Evolutionary conservation across 106 monocot species (phyloP), one percentile per base, ranked within the genome.

Genomic region (Chionographis japonica): DNA sequence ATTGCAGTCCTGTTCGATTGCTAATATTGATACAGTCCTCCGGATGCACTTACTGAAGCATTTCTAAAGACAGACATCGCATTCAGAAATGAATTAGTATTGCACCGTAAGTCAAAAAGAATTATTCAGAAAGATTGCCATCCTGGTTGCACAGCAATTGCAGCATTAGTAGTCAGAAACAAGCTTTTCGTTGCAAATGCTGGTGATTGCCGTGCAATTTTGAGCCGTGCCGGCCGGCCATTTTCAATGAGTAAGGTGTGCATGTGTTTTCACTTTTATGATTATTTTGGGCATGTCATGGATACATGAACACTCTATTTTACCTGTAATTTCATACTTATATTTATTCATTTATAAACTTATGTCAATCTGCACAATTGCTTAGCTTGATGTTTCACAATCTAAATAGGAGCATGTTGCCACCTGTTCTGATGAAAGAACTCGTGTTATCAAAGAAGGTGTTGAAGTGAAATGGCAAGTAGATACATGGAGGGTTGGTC

Each of bases 151-250:
- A 90, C 98, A 46, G 98, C 98, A 57, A 59, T 93, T 67, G 68
- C 73, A 55, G 71, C 90, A 43, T 56, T 98, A 65, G 70, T 98
- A 20, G 74, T 93, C 12, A 76, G 83, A 50, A 67, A 93, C 66
- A 88, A 77, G 67, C 81, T 98, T 75, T 90, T 81, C 60, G 83
- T 98, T 60, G 93, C 87, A 61, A 98, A 98, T 93, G 98, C 93
- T 82, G 98, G 98, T 71, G 98, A 98, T 85, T 93, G 98, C 37
- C 93, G 98, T 17, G 79, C 87, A 43, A 79, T 98, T 40, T 70
- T 98, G 54, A 90, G 81, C 62, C 87, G 87, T 69, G 59, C 54
- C 71, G 98, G 98, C 20, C 58, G 42, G 8, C 85, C 93, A 58
- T 75, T 87, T 75, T 79, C 85, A 6, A 56, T 98, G 80, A 98